Evolutionary conservation across 768 basidiomycete genomes (phyloP).

Genomic region (Strobilomyces confusus): DNA sequence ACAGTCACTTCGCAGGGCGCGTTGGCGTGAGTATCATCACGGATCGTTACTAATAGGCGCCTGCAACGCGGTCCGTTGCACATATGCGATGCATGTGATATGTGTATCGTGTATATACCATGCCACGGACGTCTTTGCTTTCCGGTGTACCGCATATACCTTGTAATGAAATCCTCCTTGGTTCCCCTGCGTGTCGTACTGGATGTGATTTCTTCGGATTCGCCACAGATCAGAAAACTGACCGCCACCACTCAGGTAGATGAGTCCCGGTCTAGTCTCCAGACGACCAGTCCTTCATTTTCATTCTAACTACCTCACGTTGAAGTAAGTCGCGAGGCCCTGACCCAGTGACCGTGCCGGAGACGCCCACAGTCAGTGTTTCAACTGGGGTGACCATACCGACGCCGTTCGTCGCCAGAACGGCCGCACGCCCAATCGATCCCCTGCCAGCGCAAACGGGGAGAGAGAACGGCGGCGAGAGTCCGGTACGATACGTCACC

Average conservation of each 20-base stretch:
- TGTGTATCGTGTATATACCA: neutral
- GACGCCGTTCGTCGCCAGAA: no score
- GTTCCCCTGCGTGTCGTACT: neutral
- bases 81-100: neutral
- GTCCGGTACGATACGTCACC: neutral
- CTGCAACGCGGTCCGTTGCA: neutral
- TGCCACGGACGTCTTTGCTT: neutral
- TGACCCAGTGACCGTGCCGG: no score
- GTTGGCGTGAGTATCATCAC: slow-evolving; percentile 17
- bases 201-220: neutral
- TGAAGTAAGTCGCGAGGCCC: no score
- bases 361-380: neutral
- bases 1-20: slow-evolving; percentile 14
- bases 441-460: neutral
- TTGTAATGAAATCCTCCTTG: neutral
- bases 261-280: neutral
- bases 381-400: no score
- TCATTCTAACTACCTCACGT: neutral
- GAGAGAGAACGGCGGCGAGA: neutral
- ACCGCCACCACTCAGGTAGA: neutral
- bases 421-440: neutral
- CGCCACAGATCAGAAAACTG: no score
- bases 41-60: neutral
- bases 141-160: neutral
- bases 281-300: neutral